phyloP scores from a whole-genome alignment of 768 basidiomycete genomes.

The Crucibulum laeve region DNA sequence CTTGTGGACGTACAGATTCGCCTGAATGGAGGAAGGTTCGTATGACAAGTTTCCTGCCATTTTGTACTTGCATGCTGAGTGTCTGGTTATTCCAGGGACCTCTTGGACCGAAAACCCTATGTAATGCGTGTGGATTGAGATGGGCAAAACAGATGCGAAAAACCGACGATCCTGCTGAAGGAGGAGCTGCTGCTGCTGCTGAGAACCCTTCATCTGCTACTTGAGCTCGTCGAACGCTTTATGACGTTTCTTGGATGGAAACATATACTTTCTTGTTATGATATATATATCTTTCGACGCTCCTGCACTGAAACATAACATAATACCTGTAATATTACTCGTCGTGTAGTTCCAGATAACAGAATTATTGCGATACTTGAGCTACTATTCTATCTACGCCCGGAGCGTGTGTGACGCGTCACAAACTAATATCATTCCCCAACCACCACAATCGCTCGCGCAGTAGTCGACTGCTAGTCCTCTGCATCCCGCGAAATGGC shows the following conservation, averaged over 20 bases:
- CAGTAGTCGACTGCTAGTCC: constrained; percentile 91
- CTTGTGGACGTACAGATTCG: constrained; percentile 92
- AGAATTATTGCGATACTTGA: too few species aligned
- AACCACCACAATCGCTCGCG: constrained; percentile 14
- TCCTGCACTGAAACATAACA: too few species aligned
- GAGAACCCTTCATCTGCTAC: too few species aligned
- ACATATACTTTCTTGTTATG: background rate
- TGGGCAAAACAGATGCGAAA: constrained; percentile 75
- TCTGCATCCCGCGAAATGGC: constrained; percentile 44
- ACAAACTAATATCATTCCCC: background rate
- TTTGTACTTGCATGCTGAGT: constrained; percentile 1
- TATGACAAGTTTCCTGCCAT: constrained; percentile 4
- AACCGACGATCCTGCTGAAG: constrained; percentile 27
- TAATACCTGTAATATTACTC: too few species aligned
- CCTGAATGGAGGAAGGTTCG: constrained; percentile 93
- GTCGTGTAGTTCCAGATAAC: too few species aligned
- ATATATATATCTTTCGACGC: too few species aligned
- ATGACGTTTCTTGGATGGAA: too few species aligned
- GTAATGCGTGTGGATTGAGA: constrained; percentile 92
- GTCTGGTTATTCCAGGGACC: constrained; percentile 58
- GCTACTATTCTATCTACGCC: too few species aligned
- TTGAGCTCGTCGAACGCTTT: too few species aligned
- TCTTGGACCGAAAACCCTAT: constrained; percentile 92
- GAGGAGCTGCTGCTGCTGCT: constrained; percentile 1
- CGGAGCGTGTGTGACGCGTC: too few species aligned